These are phyloP conservation scores for Strigomonas galati DNA, from an alignment of 208 protist genomes.

Conservation along the genomic window DNA sequence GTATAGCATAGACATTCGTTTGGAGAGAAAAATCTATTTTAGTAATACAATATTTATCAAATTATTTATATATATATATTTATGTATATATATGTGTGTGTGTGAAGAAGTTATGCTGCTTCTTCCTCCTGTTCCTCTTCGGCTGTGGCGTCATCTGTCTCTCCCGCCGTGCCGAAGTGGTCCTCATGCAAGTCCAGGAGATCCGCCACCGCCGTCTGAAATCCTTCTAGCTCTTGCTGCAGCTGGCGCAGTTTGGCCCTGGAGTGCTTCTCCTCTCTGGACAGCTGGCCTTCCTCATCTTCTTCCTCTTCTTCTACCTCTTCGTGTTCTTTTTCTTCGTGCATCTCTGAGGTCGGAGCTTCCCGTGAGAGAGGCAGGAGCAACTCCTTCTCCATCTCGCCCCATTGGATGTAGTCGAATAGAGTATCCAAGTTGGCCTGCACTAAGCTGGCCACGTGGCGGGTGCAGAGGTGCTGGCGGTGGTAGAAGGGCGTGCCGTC, in stretches of 20 bases:
- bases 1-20: background rate
- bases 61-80: background rate
- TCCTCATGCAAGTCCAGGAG: constrained; percentile 74
- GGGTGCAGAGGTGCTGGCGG: constrained; percentile 47
- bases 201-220: constrained; percentile 75
- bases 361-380: constrained; percentile 14
- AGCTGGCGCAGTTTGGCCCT: constrained; percentile 44
- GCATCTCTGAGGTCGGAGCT: background rate
- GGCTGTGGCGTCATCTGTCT: background rate
- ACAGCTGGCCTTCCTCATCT: constrained; percentile 7
- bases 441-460: constrained; percentile 48
- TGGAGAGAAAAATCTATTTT: background rate
- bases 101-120: background rate
- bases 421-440: constrained; percentile 70
- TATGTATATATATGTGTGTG: background rate
- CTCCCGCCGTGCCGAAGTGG: constrained; percentile 37
- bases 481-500: constrained; percentile 2
- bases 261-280: constrained; percentile 31
- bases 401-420: constrained; percentile 68
- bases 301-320: constrained; percentile 20
- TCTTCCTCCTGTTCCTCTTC: background rate
- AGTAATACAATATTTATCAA: background rate
- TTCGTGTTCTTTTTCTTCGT: constrained; percentile 18
- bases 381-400: constrained; percentile 51
- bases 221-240: constrained; percentile 56